Base-by-base conservation (phyloP, 495 filamentous ascomycete species). In the Talaromyces stipitatus region DNA sequence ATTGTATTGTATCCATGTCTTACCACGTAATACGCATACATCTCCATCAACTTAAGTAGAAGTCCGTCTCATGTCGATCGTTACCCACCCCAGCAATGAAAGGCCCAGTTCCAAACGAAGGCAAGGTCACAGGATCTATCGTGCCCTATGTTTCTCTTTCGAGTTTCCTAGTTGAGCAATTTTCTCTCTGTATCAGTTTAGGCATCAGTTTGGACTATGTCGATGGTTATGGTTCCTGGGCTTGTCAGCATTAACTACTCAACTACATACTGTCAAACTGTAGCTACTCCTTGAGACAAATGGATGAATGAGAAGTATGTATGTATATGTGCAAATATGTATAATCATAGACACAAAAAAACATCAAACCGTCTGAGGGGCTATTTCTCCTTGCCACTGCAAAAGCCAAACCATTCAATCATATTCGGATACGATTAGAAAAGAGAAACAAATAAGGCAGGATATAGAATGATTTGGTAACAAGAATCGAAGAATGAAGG, bases 301-400 rank as follows among this genome's bases (percentile, higher is more conserved):
- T 48, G 45, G 5, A 20, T 48, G 24, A 24, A 18, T n/a, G 14
- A 48, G 24, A 48, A n/a, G 45, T 48, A 48, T 48, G 45, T 48
- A 48, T 23, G 45, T 48, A 26, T 48, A 48, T 48, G 45, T 48
- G 24, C 45, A 48, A 48, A 9, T 48, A 48, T 48, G 45, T 23
- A 48, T 7, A 33, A 33, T 33, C 6, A 33, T 23, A 48, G 45
- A 48, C 11, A 48, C 20, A 48, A 48, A 41, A 41, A n/a, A n/a
- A n/a, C n/a, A n/a, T n/a, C 9, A 14, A 41, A 26, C 45, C 45
- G 14, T 20, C 45, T 48, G n/a, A n/a, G n/a, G n/a, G n/a, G n/a
- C n/a, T 12, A 24, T 48, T 26, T 48, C 45, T 48, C 24, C 24
- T 48, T n/a, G 24, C 45, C 24, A 23, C 20, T 48, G 45, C 20